Evolutionary conservation across 768 basidiomycete genomes (phyloP), one percentile per base, ranked within the genome.

Genomic region (Leccinum fibrillosum): DNA sequence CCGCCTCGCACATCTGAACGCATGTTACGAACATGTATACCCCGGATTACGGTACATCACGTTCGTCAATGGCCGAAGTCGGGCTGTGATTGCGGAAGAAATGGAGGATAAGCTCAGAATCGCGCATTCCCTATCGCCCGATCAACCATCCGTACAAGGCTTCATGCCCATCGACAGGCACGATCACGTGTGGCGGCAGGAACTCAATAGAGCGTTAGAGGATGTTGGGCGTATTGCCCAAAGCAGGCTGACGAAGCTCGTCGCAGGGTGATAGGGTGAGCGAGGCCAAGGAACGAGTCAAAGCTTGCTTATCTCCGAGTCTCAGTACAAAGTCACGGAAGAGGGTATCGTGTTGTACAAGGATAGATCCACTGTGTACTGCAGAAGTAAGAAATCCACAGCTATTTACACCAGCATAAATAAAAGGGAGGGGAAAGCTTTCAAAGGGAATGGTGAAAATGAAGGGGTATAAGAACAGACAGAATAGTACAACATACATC

Each of bases 41-140:
- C 85, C 88, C 0, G 86, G 88, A 3, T 69, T 97, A 62, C 81
- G 90, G 19, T 96, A 93, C 68, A 91, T 97, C 74, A 94, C 92
- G 5, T 97, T 94, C 67, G 94, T 96, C 42, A 92, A 94, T 66
- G 91, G 92, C 34, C 82, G 94, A 58, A 82, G 82, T 59, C 78
- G 93, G 39, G 80, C 80, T 34, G 80, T 71, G 49, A 86, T 97
- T 63, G 86, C 83, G 39, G 79, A 84, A 63, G 92, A 94, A 75
- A 88, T 97, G 81, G 91, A 94, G 71, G 78, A 77, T 56, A 77
- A 77, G 54, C 75, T 95, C 34, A 79, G 75, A 4, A 67, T 85
- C 13, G 67, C 73, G 51, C 83, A 82, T 69, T 82, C 82, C 13
- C 65, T 83, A 52, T 80, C 76, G 23, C 71, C 80, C 9, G 52